phyloP scores from a whole-genome alignment of 1,284 basidiomycete genomes.

The Pholiota adiposa region DNA sequence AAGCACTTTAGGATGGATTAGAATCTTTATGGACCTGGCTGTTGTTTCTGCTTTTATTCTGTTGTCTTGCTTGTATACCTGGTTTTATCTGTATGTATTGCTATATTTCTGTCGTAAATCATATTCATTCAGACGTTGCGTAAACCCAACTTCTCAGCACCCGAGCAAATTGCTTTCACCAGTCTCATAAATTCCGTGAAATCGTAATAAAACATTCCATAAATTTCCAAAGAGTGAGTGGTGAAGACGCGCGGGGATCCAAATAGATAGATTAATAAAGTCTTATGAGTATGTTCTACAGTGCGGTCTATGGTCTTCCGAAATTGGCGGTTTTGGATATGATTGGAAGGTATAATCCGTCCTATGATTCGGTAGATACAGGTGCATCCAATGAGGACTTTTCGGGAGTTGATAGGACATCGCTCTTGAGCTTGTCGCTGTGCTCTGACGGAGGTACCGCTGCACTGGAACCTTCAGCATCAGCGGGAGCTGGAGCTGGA shows the following conservation, averaged over 20 bases:
- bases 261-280: constrained; percentile 17
- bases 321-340: constrained; percentile 14
- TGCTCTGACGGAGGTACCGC: constrained; percentile 20
- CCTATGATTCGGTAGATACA: constrained; percentile 11
- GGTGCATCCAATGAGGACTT: constrained; percentile 15
- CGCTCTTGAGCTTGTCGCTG: constrained; percentile 11
- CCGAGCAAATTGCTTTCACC: neutral
- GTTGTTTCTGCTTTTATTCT: constrained; percentile 16
- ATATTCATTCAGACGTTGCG: neutral
- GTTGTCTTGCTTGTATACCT: constrained; percentile 23
- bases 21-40: constrained; percentile 8
- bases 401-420: constrained; percentile 9
- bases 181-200: neutral
- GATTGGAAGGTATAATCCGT: neutral
- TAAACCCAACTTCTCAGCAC: neutral
- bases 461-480: constrained; percentile 14
- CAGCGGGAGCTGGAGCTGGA: constrained; percentile 19
- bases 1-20: constrained; percentile 60
- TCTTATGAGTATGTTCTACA: constrained; percentile 12
- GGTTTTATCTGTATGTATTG: too few relatives aligned
- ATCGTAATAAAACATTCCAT: neutral
- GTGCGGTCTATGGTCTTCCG: constrained; percentile 11
- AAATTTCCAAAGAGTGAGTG: neutral
- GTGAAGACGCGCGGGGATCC: constrained; percentile 2
- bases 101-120: constrained; percentile 10